A percentile compares a stretch with the other conserved stretches of the same genome.
Evolutionary conservation across 1,284 basidiomycete species (phyloP).

Genomic region (Termitomyces sp.): DNA sequence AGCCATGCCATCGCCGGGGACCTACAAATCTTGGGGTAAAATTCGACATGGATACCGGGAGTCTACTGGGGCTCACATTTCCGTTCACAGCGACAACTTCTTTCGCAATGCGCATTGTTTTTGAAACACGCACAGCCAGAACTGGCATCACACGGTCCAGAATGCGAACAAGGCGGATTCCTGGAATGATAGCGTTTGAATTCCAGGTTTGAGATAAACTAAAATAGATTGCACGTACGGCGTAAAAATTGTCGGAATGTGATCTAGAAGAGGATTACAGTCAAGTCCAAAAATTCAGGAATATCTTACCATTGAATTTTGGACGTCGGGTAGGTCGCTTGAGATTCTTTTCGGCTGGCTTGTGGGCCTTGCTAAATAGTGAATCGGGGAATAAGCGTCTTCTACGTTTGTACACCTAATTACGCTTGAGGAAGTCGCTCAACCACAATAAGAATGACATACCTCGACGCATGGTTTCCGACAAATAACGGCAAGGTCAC

Average conservation of each 20-base stretch:
- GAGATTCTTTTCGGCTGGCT: slow-evolving; percentile 1
- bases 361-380: neutral
- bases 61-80: slow-evolving; percentile 27
- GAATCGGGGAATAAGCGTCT: slow-evolving; percentile 15
- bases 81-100: slow-evolving; percentile 30
- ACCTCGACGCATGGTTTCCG: slow-evolving; percentile 48
- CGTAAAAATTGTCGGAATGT: slow-evolving; percentile 26
- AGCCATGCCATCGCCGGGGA: slow-evolving; percentile 39
- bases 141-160: slow-evolving; percentile 35
- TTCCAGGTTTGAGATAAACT: neutral
- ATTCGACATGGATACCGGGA: neutral
- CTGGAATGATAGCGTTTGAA: slow-evolving; percentile 12
- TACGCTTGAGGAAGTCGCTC: neutral
- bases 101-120: slow-evolving; percentile 33
- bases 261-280: slow-evolving; percentile 19
- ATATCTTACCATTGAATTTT: slow-evolving; percentile 10
- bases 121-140: slow-evolving; percentile 34
- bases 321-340: slow-evolving; percentile 2
- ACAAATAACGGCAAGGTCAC: slow-evolving; percentile 40
- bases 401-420: slow-evolving; percentile 22
- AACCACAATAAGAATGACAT: neutral
- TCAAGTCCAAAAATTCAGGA: neutral
- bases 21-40: slow-evolving; percentile 24
- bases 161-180: slow-evolving; percentile 38
- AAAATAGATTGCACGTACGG: slow-evolving; percentile 26